Base-by-base conservation (phyloP, 2,329 filamentous ascomycete species). In the Harringtonia lauricola region DNA sequence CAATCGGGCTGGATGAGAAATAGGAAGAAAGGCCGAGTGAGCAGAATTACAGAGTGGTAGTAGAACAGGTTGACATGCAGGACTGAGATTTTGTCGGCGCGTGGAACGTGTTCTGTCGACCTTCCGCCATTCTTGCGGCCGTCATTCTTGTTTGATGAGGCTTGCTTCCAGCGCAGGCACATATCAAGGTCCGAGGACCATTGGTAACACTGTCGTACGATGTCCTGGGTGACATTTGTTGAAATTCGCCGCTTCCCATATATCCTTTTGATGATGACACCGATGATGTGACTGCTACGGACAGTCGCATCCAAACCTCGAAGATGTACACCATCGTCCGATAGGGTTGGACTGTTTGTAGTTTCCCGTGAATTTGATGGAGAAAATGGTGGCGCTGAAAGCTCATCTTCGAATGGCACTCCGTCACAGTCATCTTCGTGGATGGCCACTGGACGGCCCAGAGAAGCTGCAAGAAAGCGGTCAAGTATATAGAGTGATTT, bases 401-500 rank as follows among this genome's bases (percentile, higher is more conserved):
- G 2, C 56, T 53, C 30, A 13, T 43, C 36, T 4, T 36, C 13
- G 0, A 74, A 56, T 13, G 66, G 64, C 30, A 69, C 65, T 2
- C 68, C 66, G 15, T 74, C 76, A 54, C 76, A 81, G 47, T 81
- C 76, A 17, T 76, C 71, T 47, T 81, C 74, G 6, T 70, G 68
- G 39, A 83, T 82, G 8, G 74, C 70, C 2, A 70, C 68, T 0
- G 79, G 79, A 10, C 77, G 69, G 6, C 80, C 80, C 2, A 84
- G 61, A 2, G 75, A 76, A 21, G 75, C 72, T 2, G 79, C 72
- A 2, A 83, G 63, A 41, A 83, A 76, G 15, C 74, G 68, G 52
- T 84, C 80, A 8, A 83, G 65, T 14, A 83, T 64, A 46, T 80
- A 82, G 1, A 84, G 58, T 12, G 75, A 79, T 44, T 72, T 71